Evolutionary conservation across 495 filamentous ascomycete species (phyloP).

Genomic region (Cercophora scortea): DNA sequence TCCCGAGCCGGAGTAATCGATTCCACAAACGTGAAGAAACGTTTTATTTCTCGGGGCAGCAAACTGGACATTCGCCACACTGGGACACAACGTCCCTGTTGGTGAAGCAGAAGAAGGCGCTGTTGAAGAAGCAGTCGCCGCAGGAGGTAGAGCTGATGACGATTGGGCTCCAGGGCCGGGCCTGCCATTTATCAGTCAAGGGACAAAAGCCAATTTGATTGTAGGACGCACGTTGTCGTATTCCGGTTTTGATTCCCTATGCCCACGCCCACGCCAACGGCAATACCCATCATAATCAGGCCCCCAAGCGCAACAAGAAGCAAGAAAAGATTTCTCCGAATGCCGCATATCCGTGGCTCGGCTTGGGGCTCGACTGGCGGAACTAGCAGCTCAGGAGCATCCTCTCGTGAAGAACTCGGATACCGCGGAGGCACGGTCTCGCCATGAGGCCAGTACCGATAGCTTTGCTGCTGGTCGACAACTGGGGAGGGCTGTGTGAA

Average conservation of each 20-base stretch:
- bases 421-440: slow-evolving; percentile 5
- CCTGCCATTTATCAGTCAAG: too few species aligned
- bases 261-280: slow-evolving; percentile 14
- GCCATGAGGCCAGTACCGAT: neutral
- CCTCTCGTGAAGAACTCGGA: slow-evolving; percentile 1
- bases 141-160: too few species aligned
- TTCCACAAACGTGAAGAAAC: slow-evolving; percentile 11
- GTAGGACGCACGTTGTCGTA: neutral
- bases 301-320: slow-evolving; percentile 6
- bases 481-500: neutral
- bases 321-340: slow-evolving; percentile 7
- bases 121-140: too few species aligned
- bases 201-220: too few species aligned
- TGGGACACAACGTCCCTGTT: slow-evolving; percentile 4
- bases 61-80: slow-evolving; percentile 2
- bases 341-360: slow-evolving; percentile 4
- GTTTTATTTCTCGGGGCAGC: slow-evolving; percentile 3
- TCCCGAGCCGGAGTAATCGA: slow-evolving; percentile 12
- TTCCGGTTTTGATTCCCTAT: slow-evolving; percentile 2
- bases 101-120: neutral
- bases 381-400: neutral
- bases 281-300: slow-evolving; percentile 10
- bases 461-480: neutral
- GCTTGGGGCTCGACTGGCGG: neutral
- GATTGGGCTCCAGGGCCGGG: too few species aligned